Conservation (phyloP, 2,329 filamentous ascomycete genomes). For the Fusarium acutatum region DNA sequence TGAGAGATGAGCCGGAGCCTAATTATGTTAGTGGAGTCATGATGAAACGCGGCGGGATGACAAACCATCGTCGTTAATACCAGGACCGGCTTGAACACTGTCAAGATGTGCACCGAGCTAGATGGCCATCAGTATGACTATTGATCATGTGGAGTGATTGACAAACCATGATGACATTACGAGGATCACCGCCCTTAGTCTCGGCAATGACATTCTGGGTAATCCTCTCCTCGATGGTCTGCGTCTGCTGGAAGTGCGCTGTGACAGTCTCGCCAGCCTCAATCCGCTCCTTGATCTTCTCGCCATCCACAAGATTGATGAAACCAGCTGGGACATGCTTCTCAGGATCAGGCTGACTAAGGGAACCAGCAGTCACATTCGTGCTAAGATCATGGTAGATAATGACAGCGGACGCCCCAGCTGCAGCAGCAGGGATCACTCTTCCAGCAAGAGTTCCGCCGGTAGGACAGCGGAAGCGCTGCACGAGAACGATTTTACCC, state of each 20-base stretch:
- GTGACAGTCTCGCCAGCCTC: constrained; percentile 47
- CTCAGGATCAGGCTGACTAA: constrained; percentile 34
- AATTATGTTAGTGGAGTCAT: neutral
- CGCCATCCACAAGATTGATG: constrained; percentile 48
- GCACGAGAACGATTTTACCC: constrained; percentile 40
- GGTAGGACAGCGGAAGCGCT: constrained; percentile 37
- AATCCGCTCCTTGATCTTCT: constrained; percentile 50
- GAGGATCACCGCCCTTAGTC: constrained; percentile 25
- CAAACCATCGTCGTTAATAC: constrained; percentile 33
- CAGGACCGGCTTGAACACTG: constrained; percentile 31
- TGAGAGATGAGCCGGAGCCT: constrained; percentile 29
- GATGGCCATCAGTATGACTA: fast-evolving
- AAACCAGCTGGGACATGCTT: constrained; percentile 29
- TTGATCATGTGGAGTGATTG: fast-evolving
- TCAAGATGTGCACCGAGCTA: constrained; percentile 29
- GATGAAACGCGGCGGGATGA: fast-evolving
- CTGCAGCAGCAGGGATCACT: constrained; percentile 29
- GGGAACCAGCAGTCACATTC: constrained; percentile 31
- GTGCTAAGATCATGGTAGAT: constrained; percentile 34
- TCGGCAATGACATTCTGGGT: constrained; percentile 34
- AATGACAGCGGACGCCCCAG: constrained; percentile 31
- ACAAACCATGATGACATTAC: constrained; percentile 36
- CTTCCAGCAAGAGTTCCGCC: constrained; percentile 35
- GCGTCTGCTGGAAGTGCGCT: constrained; percentile 31
- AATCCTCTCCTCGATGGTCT: constrained; percentile 36